Percentiles rank a stretch among this genome's conserved stretches.
Conservation (phyloP, 306 rosid species). For the peach (Prunus persica) region DNA sequence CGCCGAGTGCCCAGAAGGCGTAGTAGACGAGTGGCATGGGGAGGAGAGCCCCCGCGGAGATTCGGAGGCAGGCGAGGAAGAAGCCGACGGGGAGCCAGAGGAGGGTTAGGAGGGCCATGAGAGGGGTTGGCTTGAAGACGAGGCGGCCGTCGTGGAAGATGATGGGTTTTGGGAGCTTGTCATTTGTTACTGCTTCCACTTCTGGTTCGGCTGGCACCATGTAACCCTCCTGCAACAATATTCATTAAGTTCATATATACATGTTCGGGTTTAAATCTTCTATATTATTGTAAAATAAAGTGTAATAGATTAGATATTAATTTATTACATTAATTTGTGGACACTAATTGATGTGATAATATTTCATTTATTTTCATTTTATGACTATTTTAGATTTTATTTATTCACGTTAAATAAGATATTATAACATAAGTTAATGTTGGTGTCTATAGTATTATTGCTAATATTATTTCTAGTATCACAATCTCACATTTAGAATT, state of each 20-base stretch:
- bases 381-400: too few species aligned
- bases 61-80: constrained; percentile 59
- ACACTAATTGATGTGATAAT: too few species aligned
- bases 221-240: constrained; percentile 57
- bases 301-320: too few species aligned
- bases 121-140: constrained; percentile 66
- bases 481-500: too few species aligned
- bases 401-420: too few species aligned
- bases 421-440: too few species aligned
- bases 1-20: constrained; percentile 73
- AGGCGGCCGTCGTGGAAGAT: constrained; percentile 87
- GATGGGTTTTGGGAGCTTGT: constrained; percentile 74
- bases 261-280: not conserved
- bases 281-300: too few species aligned
- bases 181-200: constrained; percentile 40
- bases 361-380: too few species aligned
- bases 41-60: constrained; percentile 71
- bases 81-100: constrained; percentile 80
- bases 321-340: too few species aligned
- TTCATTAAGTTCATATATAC: not conserved
- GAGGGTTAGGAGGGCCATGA: constrained; percentile 48
- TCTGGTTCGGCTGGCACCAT: constrained; percentile 46
- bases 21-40: constrained; percentile 71
- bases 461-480: too few species aligned
- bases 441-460: too few species aligned